A percentile compares a stretch with the other conserved stretches of the same genome.
Evolutionary conservation across 495 filamentous ascomycete species (phyloP).

Genomic region (Hamigera avellanea): DNA sequence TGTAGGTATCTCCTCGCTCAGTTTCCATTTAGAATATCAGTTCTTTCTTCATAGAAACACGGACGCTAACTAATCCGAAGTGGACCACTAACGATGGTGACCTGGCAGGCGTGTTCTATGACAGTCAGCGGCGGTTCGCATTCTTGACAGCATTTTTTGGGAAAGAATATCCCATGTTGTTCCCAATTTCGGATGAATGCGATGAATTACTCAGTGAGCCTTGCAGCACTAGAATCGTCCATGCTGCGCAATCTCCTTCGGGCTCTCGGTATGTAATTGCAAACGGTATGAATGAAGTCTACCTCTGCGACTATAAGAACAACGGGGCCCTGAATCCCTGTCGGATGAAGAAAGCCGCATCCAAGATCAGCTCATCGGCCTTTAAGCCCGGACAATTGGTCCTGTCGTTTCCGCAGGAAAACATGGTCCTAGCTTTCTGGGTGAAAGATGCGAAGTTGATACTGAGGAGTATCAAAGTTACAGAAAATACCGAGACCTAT

Average conservation of each 20-base stretch:
- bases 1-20: conserved; percentile 4
- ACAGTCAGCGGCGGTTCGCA: conserved; percentile 9
- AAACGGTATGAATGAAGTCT: conserved; percentile 13
- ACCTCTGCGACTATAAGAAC: conserved; percentile 12
- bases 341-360: conserved; percentile 11
- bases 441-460: conserved; percentile 12
- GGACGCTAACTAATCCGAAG: conserved; percentile 11
- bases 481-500: conserved; percentile 6
- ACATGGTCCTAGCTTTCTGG: conserved; percentile 13
- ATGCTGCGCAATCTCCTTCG: conserved; percentile 15
- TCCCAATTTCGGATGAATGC: conserved; percentile 5
- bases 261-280: conserved; percentile 12
- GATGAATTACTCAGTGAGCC: conserved; percentile 4
- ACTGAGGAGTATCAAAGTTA: conserved; percentile 9
- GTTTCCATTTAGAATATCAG: too few species aligned
- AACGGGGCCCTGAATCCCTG: conserved; percentile 8
- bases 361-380: conserved; percentile 11
- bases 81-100: conserved; percentile 12
- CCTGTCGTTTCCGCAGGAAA: conserved; percentile 12
- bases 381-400: conserved; percentile 12
- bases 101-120: conserved; percentile 14
- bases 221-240: conserved; percentile 8
- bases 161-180: conserved; percentile 12
- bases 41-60: too few species aligned
- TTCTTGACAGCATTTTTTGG: conserved; percentile 13